Percentiles rank a stretch among this genome's conserved stretches.
Evolutionary conservation across 2,329 filamentous ascomycete genomes (phyloP).

Genomic region (Xylaria sp.): DNA sequence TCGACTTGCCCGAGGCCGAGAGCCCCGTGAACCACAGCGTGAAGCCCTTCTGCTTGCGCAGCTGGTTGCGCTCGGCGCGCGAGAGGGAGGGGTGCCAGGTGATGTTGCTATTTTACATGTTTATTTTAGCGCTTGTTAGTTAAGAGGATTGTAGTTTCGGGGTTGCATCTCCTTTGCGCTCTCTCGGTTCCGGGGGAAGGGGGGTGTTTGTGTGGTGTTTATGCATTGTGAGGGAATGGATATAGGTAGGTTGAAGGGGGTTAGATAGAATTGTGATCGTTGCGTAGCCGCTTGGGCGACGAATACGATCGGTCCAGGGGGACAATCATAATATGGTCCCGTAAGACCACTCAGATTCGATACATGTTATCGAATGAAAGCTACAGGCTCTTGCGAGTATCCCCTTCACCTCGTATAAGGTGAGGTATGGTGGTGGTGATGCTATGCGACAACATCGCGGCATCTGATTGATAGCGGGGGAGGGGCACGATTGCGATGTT

Average conservation of each 20-base stretch:
- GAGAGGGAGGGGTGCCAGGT: constrained; percentile 88
- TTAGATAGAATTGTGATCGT: background rate
- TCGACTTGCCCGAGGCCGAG: constrained; percentile 96
- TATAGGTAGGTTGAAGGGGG: background rate
- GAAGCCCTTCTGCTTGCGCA: constrained; percentile 86
- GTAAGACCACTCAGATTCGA: background rate
- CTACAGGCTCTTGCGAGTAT: background rate
- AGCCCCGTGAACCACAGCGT: constrained; percentile 99
- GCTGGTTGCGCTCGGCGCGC: constrained; percentile 77
- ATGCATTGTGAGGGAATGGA: background rate
- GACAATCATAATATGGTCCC: background rate
- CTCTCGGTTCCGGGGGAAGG: background rate
- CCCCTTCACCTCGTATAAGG: background rate
- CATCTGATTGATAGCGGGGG: constrained; percentile 44
- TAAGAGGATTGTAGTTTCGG: background rate
- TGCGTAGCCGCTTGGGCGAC: background rate
- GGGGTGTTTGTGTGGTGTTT: background rate
- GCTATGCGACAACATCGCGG: constrained; percentile 16
- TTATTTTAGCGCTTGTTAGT: no score
- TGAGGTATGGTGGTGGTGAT: background rate
- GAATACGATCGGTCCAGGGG: background rate
- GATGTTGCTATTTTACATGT: no score
- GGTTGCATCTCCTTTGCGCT: no score
- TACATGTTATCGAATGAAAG: background rate
- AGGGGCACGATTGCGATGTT: constrained; percentile 40